Percentiles rank a stretch among this genome's conserved stretches.
Evolutionary conservation across 257 asterid genomes (phyloP).

Genomic region (Rhazya stricta): DNA sequence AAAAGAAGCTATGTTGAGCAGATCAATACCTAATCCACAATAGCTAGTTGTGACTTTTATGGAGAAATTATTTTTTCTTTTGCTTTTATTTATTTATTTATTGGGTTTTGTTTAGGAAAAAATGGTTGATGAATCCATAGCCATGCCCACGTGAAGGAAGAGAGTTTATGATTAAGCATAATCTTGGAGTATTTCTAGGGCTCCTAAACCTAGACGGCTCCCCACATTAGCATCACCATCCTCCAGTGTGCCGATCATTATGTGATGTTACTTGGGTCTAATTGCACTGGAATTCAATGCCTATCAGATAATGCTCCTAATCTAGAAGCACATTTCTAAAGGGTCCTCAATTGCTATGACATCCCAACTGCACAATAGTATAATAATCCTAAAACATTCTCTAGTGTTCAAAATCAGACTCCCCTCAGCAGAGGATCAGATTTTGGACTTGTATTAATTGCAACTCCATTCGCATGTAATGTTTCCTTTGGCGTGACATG

Average conservation of each 20-base stretch:
- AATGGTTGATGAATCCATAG: background rate
- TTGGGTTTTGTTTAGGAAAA: too few species aligned
- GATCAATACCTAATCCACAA: slow-evolving; percentile 3
- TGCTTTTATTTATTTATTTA: too few species aligned
- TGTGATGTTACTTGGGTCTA: too few species aligned
- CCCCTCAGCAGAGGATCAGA: background rate
- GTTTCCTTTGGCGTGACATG: background rate
- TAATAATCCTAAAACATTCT: too few species aligned
- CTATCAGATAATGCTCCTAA: too few species aligned
- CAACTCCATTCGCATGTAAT: background rate
- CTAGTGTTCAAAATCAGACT: background rate
- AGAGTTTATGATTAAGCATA: background rate
- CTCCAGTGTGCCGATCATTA: too few species aligned
- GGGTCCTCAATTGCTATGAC: too few species aligned
- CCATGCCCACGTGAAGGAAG: background rate
- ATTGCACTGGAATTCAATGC: too few species aligned
- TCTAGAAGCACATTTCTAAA: too few species aligned
- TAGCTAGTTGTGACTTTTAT: background rate
- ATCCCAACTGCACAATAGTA: too few species aligned
- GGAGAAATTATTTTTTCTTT: background rate
- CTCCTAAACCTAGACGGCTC: background rate
- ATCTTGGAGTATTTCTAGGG: background rate
- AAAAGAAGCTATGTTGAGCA: background rate
- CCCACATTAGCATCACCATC: background rate
- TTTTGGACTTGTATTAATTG: background rate